Conservation (phyloP, 2,329 filamentous ascomycete species). For the Alternaria alternata region DNA sequence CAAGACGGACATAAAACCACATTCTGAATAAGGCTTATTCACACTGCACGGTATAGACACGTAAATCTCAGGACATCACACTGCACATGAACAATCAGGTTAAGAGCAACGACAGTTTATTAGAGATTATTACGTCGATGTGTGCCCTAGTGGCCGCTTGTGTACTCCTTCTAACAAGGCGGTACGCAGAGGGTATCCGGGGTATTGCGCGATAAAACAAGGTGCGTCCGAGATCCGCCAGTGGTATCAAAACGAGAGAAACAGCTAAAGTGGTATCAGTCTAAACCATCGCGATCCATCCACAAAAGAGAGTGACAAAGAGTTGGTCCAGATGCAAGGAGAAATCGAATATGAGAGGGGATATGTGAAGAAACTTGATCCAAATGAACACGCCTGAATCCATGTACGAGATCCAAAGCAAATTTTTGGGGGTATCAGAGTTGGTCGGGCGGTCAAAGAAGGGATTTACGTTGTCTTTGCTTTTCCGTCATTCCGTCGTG, state of each 20-base stretch:
- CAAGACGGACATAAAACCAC: fast-evolving
- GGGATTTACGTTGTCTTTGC: constrained; percentile 49
- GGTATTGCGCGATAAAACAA: constrained; percentile 51
- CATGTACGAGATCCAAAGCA: constrained; percentile 32
- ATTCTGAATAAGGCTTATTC: neutral
- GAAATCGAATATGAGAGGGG: constrained; percentile 40
- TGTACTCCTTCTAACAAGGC: constrained; percentile 51
- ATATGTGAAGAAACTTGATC: constrained; percentile 42
- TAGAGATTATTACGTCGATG: constrained; percentile 51
- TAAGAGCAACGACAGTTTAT: constrained; percentile 38
- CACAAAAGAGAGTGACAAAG: constrained; percentile 37
- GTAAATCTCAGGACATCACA: neutral
- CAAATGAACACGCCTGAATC: constrained; percentile 39
- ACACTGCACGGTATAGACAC: neutral
- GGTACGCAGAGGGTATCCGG: constrained; percentile 53
- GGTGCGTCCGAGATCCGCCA: constrained; percentile 26
- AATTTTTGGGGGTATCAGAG: constrained; percentile 44
- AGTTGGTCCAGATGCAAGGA: constrained; percentile 40
- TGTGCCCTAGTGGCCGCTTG: constrained; percentile 53
- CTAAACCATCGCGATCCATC: constrained; percentile 47
- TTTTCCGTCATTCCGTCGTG: constrained; percentile 56
- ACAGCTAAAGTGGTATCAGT: constrained; percentile 55
- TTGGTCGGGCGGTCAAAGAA: constrained; percentile 51
- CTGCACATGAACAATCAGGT: neutral
- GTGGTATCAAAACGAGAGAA: constrained; percentile 52